A percentile compares a stretch with the other conserved stretches of the same genome.
phyloP scores from a whole-genome alignment of 495 filamentous ascomycete genomes.

The Niebla homalea region DNA sequence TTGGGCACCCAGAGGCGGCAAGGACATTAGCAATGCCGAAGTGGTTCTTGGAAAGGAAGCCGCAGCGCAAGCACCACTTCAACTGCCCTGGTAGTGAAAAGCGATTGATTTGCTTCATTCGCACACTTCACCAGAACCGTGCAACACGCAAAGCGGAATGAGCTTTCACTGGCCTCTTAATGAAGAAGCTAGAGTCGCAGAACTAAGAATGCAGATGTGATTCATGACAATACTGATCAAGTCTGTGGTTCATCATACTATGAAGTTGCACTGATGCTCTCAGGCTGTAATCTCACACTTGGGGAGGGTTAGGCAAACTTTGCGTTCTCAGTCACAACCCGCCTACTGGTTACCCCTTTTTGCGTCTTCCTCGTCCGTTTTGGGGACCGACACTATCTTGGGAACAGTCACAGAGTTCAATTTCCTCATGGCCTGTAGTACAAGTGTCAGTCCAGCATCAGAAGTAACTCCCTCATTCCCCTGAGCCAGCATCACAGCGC shows the following conservation, averaged over 20 bases:
- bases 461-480: not conserved
- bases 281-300: too few relatives aligned
- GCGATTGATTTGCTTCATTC: too few relatives aligned
- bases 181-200: too few relatives aligned
- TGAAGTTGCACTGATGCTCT: too few relatives aligned
- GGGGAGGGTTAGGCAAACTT: too few relatives aligned
- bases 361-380: slow-evolving; percentile 40
- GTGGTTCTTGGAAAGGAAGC: slow-evolving; percentile 45
- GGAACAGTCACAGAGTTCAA: slow-evolving; percentile 43
- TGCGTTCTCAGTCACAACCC: too few relatives aligned
- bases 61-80: slow-evolving; percentile 40
- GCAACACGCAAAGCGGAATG: too few relatives aligned
- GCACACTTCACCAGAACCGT: too few relatives aligned
- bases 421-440: slow-evolving; percentile 37
- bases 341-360: slow-evolving; percentile 15
- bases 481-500: not conserved
- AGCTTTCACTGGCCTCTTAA: too few relatives aligned
- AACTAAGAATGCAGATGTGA: too few relatives aligned
- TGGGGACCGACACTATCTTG: slow-evolving; percentile 41
- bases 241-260: too few relatives aligned
- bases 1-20: slow-evolving; percentile 58
- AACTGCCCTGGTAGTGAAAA: slow-evolving; percentile 49
- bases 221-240: too few relatives aligned
- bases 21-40: slow-evolving; percentile 60
- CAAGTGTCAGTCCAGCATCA: slow-evolving; percentile 7